Conservation (phyloP, 2,329 filamentous ascomycete genomes). For the Biscogniauxia marginata region DNA sequence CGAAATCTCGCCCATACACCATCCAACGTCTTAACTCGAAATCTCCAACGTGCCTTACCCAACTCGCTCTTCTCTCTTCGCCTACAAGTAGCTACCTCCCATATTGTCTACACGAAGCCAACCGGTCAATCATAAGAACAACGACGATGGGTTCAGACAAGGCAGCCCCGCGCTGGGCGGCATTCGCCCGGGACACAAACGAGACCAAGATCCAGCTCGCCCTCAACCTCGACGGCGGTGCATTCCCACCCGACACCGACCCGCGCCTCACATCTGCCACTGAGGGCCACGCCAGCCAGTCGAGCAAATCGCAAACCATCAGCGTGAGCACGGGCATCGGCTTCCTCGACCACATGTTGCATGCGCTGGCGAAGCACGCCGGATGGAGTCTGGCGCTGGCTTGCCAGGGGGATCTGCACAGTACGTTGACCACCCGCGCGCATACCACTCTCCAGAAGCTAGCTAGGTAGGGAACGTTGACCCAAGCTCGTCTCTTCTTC, state of each 20-base stretch:
- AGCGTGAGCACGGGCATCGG: slow-evolving; percentile 90
- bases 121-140: neutral
- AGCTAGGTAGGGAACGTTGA: neutral
- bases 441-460: neutral
- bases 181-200: slow-evolving; percentile 87
- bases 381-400: slow-evolving; percentile 86
- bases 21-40: neutral
- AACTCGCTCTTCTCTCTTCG: neutral
- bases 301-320: slow-evolving; percentile 81
- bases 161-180: slow-evolving; percentile 60
- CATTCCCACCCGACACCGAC: slow-evolving; percentile 65
- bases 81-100: too few relatives aligned
- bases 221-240: slow-evolving; percentile 89
- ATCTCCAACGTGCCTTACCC: neutral
- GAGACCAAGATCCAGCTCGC: slow-evolving; percentile 96
- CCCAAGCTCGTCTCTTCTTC: neutral
- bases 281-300: slow-evolving; percentile 77
- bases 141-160: slow-evolving; percentile 29
- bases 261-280: slow-evolving; percentile 49
- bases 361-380: slow-evolving; percentile 92
- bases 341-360: slow-evolving; percentile 98
- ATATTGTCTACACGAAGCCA: too few relatives aligned
- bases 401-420: slow-evolving; percentile 88
- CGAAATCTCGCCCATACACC: neutral
- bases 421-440: slow-evolving; percentile 47